A percentile compares a stretch with the other conserved stretches of the same genome.
phyloP scores from a whole-genome alignment of 1,284 basidiomycete genomes.

The Apiotrichum gracile region DNA sequence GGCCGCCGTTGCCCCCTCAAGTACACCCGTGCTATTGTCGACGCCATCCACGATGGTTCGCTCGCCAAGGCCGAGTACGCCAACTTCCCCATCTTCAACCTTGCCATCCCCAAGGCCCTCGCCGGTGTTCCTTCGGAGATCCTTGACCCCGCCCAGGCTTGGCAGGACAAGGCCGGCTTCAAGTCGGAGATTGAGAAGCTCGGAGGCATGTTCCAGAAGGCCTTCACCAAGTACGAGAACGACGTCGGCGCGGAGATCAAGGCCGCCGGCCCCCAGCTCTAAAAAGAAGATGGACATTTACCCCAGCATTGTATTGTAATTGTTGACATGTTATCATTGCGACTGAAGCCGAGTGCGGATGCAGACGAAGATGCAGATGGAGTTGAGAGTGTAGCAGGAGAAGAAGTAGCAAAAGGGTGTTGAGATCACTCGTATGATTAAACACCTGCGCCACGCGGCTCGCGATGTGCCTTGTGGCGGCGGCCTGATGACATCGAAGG shows the following conservation, averaged over 20 bases:
- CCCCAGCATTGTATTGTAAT: conserved; percentile 6
- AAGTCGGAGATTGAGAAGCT: conserved; percentile 76
- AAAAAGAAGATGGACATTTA: neutral
- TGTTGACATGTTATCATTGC: conserved; percentile 8
- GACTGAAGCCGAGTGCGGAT: neutral
- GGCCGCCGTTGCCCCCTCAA: conserved; percentile 92
- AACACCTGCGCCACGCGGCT: no score
- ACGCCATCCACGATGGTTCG: conserved; percentile 91
- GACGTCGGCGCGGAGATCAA: conserved; percentile 73
- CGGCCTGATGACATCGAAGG: no score
- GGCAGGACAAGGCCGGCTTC: conserved; percentile 81
- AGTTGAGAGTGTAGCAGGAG: neutral
- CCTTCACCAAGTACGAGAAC: conserved; percentile 80
- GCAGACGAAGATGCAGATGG: neutral
- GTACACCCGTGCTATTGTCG: conserved; percentile 92
- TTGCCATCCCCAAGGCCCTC: conserved; percentile 72
- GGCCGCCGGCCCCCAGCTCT: conserved; percentile 61
- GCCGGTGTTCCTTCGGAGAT: conserved; percentile 82
- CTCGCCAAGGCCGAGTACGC: conserved; percentile 81
- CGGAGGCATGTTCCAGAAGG: conserved; percentile 85
- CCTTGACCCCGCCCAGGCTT: conserved; percentile 77
- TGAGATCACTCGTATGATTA: no score
- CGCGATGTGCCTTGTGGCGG: no score
- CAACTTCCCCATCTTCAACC: conserved; percentile 70
- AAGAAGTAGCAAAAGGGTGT: neutral